Base-by-base conservation (phyloP, 163 green algal species). In the Coccomyxa subellipsoidea region DNA sequence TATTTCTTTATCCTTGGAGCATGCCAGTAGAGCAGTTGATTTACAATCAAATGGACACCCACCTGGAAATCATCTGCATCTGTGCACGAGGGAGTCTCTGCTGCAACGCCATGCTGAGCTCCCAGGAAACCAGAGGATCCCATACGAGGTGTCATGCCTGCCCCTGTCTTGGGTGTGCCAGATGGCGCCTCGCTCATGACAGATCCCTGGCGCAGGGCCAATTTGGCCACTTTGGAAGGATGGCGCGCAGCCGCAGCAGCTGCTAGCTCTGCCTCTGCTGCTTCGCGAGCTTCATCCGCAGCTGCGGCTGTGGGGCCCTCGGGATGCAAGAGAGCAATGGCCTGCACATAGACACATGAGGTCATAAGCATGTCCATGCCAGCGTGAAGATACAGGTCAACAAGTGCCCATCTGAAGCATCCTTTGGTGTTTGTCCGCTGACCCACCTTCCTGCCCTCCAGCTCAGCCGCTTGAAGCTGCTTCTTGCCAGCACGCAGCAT, bases 401-500 rank as follows among this genome's bases (percentile, higher is more conserved):
- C 47, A 59, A n/a, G n/a, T n/a, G n/a, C n/a, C n/a, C n/a, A n/a
- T n/a, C 3, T 59, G 5, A 23, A 59, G 47, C n/a, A n/a, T n/a
- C 15, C 47, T 18, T 59, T 2, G 47, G 8, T 54, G 15, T 59
- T 59, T 18, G 21, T 1, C 23, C 47, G 3, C 47, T 59, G 23
- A 8, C 47, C 21, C 71, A 36, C 79, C 40, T 38, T 71, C 12
- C 87, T 80, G 31, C 81, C 87, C 18, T 81, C 53, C 59, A 88
- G 69, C 72, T 91, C 89, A 40, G 53, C 18, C 32, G 85, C 47
- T 54, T 83, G 80, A 70, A 94, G 79, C 38, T 89, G 72, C 79
- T 92, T 92, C 80, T 85, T 88, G 29, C 87, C 90, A n/a, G 78
- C 82, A 18, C 88, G 80, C 59, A 88, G 85, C 79, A 95, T 78